Base-by-base conservation (phyloP, 1,284 basidiomycete genomes). In the Phylloporus sp. region DNA sequence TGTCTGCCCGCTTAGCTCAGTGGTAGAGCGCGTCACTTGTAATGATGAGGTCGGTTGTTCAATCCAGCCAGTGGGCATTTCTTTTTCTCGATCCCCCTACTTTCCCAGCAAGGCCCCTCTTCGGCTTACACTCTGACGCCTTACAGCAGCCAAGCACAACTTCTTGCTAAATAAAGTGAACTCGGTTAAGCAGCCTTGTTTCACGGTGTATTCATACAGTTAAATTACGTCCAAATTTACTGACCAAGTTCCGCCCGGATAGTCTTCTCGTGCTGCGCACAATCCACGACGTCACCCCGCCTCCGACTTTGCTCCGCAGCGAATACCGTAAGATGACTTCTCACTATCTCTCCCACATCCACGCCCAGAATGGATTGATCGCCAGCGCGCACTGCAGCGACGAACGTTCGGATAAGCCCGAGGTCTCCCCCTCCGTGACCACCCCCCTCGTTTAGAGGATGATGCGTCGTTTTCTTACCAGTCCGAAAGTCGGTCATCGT, bases 371-470 rank as follows among this genome's bases (percentile, higher is more conserved):
- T 66, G 3, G 81, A 77, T 78, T 94, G 93, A 61, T 82, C 79
- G 12, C 84, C 84, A 10, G 79, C 81, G 56, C 81, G 80, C 42
- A 95, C 91, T 0, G 92, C 93, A 65, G 89, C 78, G 34, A 94
- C 81, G 72, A 95, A 95, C 12, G 89, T 77, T 42, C 81, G 76
- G 32, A 91, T 87, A 32, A 95, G 82, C 3, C 92, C 91, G 6
- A 82, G 59, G 73, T 95, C 94, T 3, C 94, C 94, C 39, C 93
- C 93, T 26, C 93, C 93, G 71, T 95, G 93, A 1, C 87, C 86
- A 20, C 90, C 89, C 7, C 86, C 86, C 56, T 90, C 87, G 55
- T 74, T 75, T 28, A 68, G 71, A 2, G 92, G 92, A n/a, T 70
- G 70, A 73, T 86, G 81, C 10, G 69, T 75, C 59, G 78, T 85